Percentiles rank a stretch among this genome's conserved stretches.
phyloP scores from a whole-genome alignment of 2,329 filamentous ascomycete species.

The Plectosphaerella cucumerina region DNA sequence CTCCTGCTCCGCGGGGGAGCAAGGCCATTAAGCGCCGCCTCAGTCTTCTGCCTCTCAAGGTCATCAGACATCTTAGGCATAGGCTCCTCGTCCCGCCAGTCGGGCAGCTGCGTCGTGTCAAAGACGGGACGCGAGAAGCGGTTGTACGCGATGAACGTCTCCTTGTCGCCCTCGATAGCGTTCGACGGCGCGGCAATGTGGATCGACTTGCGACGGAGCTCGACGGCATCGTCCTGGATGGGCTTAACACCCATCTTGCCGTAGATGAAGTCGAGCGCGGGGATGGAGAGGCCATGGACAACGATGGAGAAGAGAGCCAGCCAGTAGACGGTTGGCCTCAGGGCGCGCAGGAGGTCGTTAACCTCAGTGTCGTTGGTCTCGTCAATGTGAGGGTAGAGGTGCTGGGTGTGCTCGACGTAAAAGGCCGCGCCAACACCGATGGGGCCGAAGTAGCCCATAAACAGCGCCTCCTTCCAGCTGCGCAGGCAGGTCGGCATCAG shows the following conservation, averaged over 20 bases:
- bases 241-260: slow-evolving; percentile 31
- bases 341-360: slow-evolving; percentile 27
- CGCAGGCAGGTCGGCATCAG: slow-evolving; percentile 47
- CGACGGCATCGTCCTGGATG: slow-evolving; percentile 36
- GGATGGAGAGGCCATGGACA: slow-evolving; percentile 44
- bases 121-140: slow-evolving; percentile 38
- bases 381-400: slow-evolving; percentile 32
- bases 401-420: slow-evolving; percentile 53
- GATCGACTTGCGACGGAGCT: slow-evolving; percentile 31
- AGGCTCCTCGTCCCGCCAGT: slow-evolving; percentile 5
- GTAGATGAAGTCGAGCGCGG: slow-evolving; percentile 35
- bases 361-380: slow-evolving; percentile 28
- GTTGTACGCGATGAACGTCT: slow-evolving; percentile 42
- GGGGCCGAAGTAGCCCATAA: slow-evolving; percentile 68
- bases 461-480: slow-evolving; percentile 54
- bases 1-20: neutral
- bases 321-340: slow-evolving; percentile 36
- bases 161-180: slow-evolving; percentile 29
- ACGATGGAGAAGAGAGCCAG: slow-evolving; percentile 37
- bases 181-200: slow-evolving; percentile 31
- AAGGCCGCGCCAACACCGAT: slow-evolving; percentile 76
- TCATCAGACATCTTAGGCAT: neutral
- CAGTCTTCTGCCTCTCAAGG: slow-evolving; percentile 3
- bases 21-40: neutral
- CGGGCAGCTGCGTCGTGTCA: slow-evolving; percentile 2